Evolutionary conservation across 73 alveolate species (phyloP), one percentile per base, ranked within the genome.

Genomic region (Paramecium caudatum): DNA sequence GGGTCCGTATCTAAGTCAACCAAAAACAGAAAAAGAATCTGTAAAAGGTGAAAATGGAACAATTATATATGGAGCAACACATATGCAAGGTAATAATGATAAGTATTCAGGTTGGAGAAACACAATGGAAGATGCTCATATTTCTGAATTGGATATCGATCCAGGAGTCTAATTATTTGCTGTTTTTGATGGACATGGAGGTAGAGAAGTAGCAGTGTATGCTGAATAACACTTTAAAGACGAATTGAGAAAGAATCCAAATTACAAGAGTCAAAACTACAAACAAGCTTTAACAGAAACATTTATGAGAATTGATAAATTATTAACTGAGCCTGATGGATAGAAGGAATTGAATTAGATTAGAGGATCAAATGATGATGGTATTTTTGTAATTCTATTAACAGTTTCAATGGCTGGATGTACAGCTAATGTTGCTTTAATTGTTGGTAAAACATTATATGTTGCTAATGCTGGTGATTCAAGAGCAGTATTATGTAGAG

Each of bases 111-210:
- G 92, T 30, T 94, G 98, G 97, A 69, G 98, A 10, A 85, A 82
- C 32, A 39, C 90, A 19, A 93, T 91, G 98, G 99, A 97, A 92
- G 99, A 97, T 74, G 97, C 99, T 34, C 96, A 95, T 27, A 86
- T 96, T 33, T 78, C 96, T 8, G 74, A 82, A 5, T 92, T 94
- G 47, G 92, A 90, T 78, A 49, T 95, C 68, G 98, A 95, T 8
- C 83, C 50, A 19, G 95, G 90, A 16, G 90, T 97, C 1, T 82
- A 91, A 21, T 93, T 97, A 21, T 97, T 93, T 92, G 99, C 98
- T 2, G 96, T 97, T 16, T 97, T 96, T 85, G 99, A 97, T 88
- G 99, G 99, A 10, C 99, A 97, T 82, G 99, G 99, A 2, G 99
- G 99, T 4, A 86, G 88, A 37, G 99, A 97, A 94, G 99, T 94